Evolutionary conservation across 2,329 filamentous ascomycete genomes (phyloP), one percentile per base, ranked within the genome.

Genomic region (Acrodontium crateriforme): DNA sequence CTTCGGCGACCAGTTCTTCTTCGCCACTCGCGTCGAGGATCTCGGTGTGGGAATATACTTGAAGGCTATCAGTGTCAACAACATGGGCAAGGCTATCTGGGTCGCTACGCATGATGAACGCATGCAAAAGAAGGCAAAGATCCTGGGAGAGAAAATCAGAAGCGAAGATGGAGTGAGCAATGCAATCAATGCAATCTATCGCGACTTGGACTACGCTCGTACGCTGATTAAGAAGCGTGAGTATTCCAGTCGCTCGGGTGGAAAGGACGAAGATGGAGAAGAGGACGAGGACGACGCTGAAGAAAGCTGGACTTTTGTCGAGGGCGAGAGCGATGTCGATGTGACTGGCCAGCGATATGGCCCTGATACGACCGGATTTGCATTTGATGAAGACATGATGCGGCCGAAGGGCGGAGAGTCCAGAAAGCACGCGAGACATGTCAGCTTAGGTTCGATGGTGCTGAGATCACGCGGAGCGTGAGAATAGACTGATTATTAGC

Each of bases 1-100:
- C 62, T 98, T 98, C 49, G 89, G 89, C 4, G 89, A 98, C 45
- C 89, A 98, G 50, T 94, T 79, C 64, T 98, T 98, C 63, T 95
- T 92, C 45, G 89, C 84, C 5, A 71, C 67, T 16, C 70, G 89
- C 3, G 79, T 95, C 2, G 84, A 95, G 52, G 87, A 95, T 46
- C 64, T 98, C 5, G 87, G 89, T 1, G 89, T 95, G 2, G 89
- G 89, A 0, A 75, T 93, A 12, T 82, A 77, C 47, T 65, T 98
- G 44, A 84, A 79, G 61, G 89, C 82, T 54, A 73, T 93, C 61
- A 91, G 89, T 13, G 77, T 81, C n/a, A 78, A 72, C 39, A 70
- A 77, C 19, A 87, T 98, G 43, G 79, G 82, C 10, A 68, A 81
- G 32, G 84, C 87, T 0, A 59, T 98, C 6, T 94, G 84, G 85